Base-by-base conservation (phyloP, 352 stramenopile genomes). In the Pythium plurisporium region DNA sequence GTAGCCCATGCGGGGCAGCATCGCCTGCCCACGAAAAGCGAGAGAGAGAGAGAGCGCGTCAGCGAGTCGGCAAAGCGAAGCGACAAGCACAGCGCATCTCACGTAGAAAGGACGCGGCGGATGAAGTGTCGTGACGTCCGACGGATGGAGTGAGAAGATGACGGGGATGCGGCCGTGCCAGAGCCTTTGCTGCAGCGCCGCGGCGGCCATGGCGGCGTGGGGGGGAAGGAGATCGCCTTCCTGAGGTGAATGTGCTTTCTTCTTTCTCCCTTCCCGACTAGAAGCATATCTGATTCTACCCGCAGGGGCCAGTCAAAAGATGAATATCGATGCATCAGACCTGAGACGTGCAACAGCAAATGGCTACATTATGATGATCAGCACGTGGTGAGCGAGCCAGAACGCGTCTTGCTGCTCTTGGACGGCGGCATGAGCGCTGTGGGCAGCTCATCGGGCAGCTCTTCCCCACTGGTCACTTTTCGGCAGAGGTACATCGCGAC, bases 401-500 rank as follows among this genome's bases (percentile, higher is more conserved):
- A 41, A 2, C 57, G 47, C 2, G 42, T 64, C 50, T 57, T 66
- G 45, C 27, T 65, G 34, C 37, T 55, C 34, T 76, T 83, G 30
- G 73, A 77, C 0, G 82, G 84, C 12, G 87, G 87, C 23, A 94
- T 33, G 5, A 93, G 65, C 22, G 69, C 60, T 5, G 51, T 25
- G 2, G 80, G 66, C 3, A 96, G 68, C 52, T 84, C 72, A 0
- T 66, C 52, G 1, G 91, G 91, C 15, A 96, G 53, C 2, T 62
- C 43, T 26, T 95, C 67, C n/a, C 91, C 91, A 0, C 73, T 68
- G 46, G 89, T 91, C 7, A 75, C 75, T 25, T 86, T 76, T 15
- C 72, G 50, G 47, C 86, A 87, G 15, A 97, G 66, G 55, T 95
- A 91, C 87, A 97, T 96, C 23, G 87, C 87, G 22, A 98, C 68